Evolutionary conservation across 495 filamentous ascomycete genomes (phyloP), one percentile per base, ranked within the genome.

Genomic region (Talaromyces proteolyticus): DNA sequence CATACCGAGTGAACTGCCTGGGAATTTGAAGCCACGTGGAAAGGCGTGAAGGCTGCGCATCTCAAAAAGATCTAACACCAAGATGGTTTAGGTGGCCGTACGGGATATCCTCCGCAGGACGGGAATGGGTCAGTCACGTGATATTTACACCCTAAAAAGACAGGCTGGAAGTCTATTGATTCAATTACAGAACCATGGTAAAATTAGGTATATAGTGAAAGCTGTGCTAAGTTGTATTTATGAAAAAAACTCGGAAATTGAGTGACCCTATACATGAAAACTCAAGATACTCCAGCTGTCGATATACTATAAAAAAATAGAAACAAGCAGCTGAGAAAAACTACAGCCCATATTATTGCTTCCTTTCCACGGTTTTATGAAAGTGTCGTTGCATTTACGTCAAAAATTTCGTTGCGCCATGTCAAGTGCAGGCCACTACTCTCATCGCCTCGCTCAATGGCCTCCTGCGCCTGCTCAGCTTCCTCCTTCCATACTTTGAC

Each of bases 381-480:
- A 14, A 41, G 38, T 41, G n/a, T 34, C 38, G 14, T 17, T 14
- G 38, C 46, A 16, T 40, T 49, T 12, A 90, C 78, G 65, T 93
- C 82, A 65, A 97, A 96, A 16, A 95, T 82, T 36, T 78, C 82
- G 66, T 96, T 96, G 38, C 87, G 72, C 92, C 91, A 96, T 1
- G 65, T 72, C 41, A 56, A 50, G 14, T 61, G 58, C 46, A 69
- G 45, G 1, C 70, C 73, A 26, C 34, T 36, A 8, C 22, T 40
- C n/a, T 49, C 34, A 6, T 62, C 57, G 11, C 55, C 67, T 21
- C 79, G 76, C 20, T 74, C 75, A 50, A 74, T 70, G 17, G 76
- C 75, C 44, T 82, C 84, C 22, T 83, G 78, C 3, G 88, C 91
- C 51, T 75, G 68, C 24, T 66, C 66, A 0, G 82, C 88, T 62